phyloP scores from a whole-genome alignment of 2,329 filamentous ascomycete species.

The Hypoxylon sp. region DNA sequence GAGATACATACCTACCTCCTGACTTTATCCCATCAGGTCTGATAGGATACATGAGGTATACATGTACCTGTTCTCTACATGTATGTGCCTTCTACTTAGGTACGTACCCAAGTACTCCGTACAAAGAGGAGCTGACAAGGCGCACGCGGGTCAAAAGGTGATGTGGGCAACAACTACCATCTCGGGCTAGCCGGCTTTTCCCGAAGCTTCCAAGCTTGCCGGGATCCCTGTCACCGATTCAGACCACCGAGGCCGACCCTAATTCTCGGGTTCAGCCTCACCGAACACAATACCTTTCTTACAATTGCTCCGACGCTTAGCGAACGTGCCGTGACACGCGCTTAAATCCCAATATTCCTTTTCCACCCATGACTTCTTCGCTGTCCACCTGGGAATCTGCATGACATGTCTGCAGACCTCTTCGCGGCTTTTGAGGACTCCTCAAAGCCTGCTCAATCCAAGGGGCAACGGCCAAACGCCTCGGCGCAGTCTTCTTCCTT shows the following conservation, averaged over 20 bases:
- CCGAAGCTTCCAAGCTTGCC: constrained; percentile 11
- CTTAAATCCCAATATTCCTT: constrained; percentile 2
- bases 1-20: no score
- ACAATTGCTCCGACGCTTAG: constrained; percentile 8
- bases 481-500: constrained; percentile 44
- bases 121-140: no score
- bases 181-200: constrained; percentile 18
- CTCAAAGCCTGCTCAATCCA: constrained; percentile 51
- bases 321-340: not conserved
- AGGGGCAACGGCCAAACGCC: constrained; percentile 41
- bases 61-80: no score
- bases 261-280: constrained; percentile 43
- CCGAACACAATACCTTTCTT: constrained; percentile 17
- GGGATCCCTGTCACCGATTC: constrained; percentile 36
- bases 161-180: not conserved
- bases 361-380: not conserved
- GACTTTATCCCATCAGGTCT: no score
- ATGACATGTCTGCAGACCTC: constrained; percentile 74
- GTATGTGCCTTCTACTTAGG: no score
- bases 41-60: no score
- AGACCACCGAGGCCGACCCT: constrained; percentile 17
- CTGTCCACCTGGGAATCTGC: not conserved
- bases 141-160: not conserved
- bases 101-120: no score
- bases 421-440: constrained; percentile 74